A percentile compares a stretch with the other conserved stretches of the same genome.
Conservation (phyloP, 139 green algal genomes). For the Coelastrella sp. region DNA sequence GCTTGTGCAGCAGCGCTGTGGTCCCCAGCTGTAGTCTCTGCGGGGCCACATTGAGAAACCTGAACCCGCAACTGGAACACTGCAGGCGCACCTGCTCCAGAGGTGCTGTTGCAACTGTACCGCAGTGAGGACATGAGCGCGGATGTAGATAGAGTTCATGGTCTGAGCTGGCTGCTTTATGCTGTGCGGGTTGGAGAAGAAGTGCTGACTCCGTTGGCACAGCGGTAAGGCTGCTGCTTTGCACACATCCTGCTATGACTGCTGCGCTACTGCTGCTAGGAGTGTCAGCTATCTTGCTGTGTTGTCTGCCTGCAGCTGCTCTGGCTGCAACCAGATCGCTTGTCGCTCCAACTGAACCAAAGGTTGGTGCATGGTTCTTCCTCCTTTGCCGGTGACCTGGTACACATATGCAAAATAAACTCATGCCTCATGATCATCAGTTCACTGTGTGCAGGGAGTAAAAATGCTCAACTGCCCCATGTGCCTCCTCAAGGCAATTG, state of each 20-base stretch:
- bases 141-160: background rate
- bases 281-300: background rate
- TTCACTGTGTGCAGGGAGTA: too few species aligned
- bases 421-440: too few species aligned
- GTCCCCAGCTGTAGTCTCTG: constrained; percentile 67
- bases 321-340: background rate
- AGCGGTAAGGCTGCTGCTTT: too few species aligned
- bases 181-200: background rate
- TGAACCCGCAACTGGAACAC: constrained; percentile 55
- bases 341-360: constrained; percentile 10
- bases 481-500: too few species aligned
- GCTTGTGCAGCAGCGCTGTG: constrained; percentile 49
- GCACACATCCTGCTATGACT: background rate
- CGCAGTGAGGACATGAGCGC: constrained; percentile 65
- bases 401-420: background rate
- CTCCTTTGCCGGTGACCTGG: constrained; percentile 46
- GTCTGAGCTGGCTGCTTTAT: background rate
- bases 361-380: constrained; percentile 48
- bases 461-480: too few species aligned
- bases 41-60: constrained; percentile 66
- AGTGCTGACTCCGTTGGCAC: background rate
- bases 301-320: background rate
- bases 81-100: constrained; percentile 42
- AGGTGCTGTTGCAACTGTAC: constrained; percentile 17
- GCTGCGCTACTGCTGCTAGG: constrained; percentile 2